These are phyloP conservation scores for Pisolithus microcarpus DNA, from an alignment of 768 basidiomycete genomes.

Conservation along the genomic window DNA sequence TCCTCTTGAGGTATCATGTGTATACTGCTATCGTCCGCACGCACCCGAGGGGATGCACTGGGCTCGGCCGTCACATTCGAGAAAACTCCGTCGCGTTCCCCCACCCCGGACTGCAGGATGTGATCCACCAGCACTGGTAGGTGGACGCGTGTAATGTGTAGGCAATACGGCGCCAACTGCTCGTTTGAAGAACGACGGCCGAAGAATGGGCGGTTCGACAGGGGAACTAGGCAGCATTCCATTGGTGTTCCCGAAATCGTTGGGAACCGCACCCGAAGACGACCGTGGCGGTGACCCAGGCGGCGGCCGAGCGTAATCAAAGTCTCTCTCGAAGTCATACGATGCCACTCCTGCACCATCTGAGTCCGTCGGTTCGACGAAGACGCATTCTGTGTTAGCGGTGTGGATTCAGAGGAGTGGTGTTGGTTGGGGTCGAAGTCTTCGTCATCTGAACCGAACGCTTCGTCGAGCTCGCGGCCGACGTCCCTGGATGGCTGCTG, in stretches of 20 bases:
- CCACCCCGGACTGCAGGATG: slow-evolving; percentile 55
- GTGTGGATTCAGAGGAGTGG: slow-evolving; percentile 26
- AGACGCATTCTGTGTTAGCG: slow-evolving; percentile 2
- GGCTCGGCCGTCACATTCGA: slow-evolving; percentile 93
- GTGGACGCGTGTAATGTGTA: slow-evolving; percentile 51
- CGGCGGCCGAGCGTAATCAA: slow-evolving; percentile 61
- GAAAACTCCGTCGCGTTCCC: slow-evolving; percentile 87
- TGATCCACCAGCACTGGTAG: slow-evolving; percentile 37
- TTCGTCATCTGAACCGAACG: slow-evolving; percentile 59
- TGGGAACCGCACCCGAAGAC: slow-evolving; percentile 51
- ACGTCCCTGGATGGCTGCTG: slow-evolving; percentile 37
- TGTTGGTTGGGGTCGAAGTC: slow-evolving; percentile 28
- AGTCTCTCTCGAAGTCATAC: slow-evolving; percentile 89
- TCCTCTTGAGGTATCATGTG: slow-evolving; percentile 71
- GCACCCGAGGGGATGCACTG: slow-evolving; percentile 35
- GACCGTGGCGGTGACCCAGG: slow-evolving; percentile 71
- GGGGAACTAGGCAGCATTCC: slow-evolving; percentile 53
- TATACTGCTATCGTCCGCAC: slow-evolving; percentile 46
- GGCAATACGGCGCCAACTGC: slow-evolving; percentile 56
- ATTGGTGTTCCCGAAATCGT: slow-evolving; percentile 68
- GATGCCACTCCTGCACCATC: slow-evolving; percentile 23
- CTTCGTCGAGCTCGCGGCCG: slow-evolving; percentile 65
- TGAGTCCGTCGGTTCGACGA: slow-evolving; percentile 7
- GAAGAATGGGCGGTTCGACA: slow-evolving; percentile 24
- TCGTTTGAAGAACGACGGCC: slow-evolving; percentile 50